Evolutionary conservation across 345 rosid genomes (phyloP).

Genomic region (Populus nigra): DNA sequence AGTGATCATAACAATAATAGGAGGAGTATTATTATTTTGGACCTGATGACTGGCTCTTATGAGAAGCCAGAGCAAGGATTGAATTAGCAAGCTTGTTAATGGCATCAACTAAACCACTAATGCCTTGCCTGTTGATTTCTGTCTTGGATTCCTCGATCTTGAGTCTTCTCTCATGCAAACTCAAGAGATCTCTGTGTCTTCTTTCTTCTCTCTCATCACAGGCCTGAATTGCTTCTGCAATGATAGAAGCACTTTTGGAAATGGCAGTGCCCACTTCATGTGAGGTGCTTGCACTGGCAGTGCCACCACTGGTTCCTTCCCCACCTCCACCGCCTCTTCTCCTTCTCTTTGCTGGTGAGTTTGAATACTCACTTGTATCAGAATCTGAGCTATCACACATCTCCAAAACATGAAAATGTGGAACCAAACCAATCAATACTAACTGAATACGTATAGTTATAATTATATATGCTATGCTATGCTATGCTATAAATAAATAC

Average conservation of each 20-base stretch:
- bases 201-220: conserved; percentile 65
- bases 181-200: conserved; percentile 67
- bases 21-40: conserved; percentile 19
- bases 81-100: conserved; percentile 84
- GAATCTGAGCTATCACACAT: conserved; percentile 66
- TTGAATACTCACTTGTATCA: conserved; percentile 72
- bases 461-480: no score
- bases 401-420: conserved; percentile 36
- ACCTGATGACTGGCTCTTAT: conserved; percentile 35
- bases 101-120: conserved; percentile 67
- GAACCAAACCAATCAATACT: conserved; percentile 30
- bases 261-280: conserved; percentile 57
- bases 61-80: conserved; percentile 63
- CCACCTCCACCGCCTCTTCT: conserved; percentile 28
- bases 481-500: no score
- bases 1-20: neutral
- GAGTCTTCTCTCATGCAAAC: conserved; percentile 61
- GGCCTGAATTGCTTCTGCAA: conserved; percentile 72
- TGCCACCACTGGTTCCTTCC: conserved; percentile 31
- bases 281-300: conserved; percentile 26
- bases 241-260: conserved; percentile 63
- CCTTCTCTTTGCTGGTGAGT: conserved; percentile 69
- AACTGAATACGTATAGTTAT: conserved; percentile 4
- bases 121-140: conserved; percentile 58
- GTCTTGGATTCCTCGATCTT: conserved; percentile 64